Conservation (phyloP, 805 yeast species). For the Candida sithepensis region DNA sequence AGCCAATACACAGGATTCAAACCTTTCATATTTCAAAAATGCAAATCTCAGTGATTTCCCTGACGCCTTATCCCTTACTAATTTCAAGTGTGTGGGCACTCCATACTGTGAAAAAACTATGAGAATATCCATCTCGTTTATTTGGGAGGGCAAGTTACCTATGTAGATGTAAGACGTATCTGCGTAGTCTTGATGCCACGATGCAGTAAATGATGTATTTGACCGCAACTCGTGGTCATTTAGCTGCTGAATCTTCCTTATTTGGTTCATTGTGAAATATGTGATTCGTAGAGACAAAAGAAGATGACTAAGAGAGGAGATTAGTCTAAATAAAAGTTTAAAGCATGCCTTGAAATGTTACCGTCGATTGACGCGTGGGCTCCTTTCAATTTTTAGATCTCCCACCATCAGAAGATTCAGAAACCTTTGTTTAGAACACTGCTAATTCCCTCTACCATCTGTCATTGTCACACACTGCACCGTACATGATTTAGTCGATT, state of each 20-base stretch:
- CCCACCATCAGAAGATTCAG: no score
- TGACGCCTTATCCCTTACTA: slow-evolving; percentile 61
- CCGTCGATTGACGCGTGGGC: no score
- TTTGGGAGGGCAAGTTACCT: slow-evolving; percentile 62
- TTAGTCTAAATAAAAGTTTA: neutral
- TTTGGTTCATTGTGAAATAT: slow-evolving; percentile 17
- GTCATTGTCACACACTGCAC: no score
- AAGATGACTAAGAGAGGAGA: neutral
- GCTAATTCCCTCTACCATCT: no score
- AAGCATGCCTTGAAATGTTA: no score
- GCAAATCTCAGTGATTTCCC: slow-evolving; percentile 75
- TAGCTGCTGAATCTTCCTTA: slow-evolving; percentile 43
- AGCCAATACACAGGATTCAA: slow-evolving; percentile 75
- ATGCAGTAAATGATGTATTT: slow-evolving; percentile 56
- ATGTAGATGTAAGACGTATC: slow-evolving; percentile 76
- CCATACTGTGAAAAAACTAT: slow-evolving; percentile 88
- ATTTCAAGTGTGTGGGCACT: slow-evolving; percentile 69
- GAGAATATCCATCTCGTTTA: slow-evolving; percentile 73
- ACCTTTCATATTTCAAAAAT: slow-evolving; percentile 79
- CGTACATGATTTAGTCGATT: no score
- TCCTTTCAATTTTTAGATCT: no score
- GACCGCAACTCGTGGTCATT: slow-evolving; percentile 66
- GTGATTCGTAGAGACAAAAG: neutral
- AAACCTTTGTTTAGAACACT: no score
- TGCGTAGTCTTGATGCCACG: slow-evolving; percentile 86